phyloP scores from a whole-genome alignment of 2,329 filamentous ascomycete genomes.

The Nigrograna mackinnonii region DNA sequence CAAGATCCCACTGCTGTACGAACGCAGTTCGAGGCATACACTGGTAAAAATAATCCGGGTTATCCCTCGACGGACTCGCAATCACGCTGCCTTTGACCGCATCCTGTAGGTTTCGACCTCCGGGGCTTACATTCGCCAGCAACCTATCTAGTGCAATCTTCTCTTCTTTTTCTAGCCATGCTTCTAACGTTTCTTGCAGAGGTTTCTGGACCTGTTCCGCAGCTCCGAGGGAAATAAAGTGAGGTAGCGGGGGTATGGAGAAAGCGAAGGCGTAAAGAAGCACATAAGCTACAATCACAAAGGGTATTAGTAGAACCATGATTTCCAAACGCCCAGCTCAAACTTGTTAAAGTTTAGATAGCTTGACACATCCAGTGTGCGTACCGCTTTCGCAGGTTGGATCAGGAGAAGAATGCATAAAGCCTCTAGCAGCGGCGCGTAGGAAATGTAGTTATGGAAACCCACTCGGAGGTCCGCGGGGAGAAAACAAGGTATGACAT shows the following conservation, averaged over 20 bases:
- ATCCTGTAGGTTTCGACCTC: constrained; percentile 40
- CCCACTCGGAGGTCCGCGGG: neutral
- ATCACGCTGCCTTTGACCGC: constrained; percentile 46
- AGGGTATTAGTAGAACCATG: constrained; percentile 9
- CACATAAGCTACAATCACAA: constrained; percentile 19
- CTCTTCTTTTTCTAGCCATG: constrained; percentile 42
- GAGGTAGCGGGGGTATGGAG: constrained; percentile 28
- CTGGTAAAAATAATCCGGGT: constrained; percentile 50
- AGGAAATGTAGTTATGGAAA: neutral
- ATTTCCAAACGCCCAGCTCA: too few relatives aligned
- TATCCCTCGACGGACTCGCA: constrained; percentile 45
- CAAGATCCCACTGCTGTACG: neutral
- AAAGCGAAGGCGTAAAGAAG: constrained; percentile 26
- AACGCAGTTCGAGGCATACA: constrained; percentile 27
- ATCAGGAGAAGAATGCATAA: neutral
- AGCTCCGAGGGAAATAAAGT: constrained; percentile 19
- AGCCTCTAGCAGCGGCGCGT: constrained; percentile 1
- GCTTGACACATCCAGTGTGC: too few relatives aligned
- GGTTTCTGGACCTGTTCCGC: constrained; percentile 26
- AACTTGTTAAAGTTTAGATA: too few relatives aligned
- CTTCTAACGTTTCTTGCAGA: constrained; percentile 30
- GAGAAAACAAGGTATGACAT: neutral
- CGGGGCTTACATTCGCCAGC: constrained; percentile 47
- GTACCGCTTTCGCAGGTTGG: too few relatives aligned
- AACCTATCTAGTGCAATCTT: constrained; percentile 39